Evolutionary conservation across 108 stramenopile genomes (phyloP), one percentile per base, ranked within the genome.

Genomic region (Nitzschia palea): DNA sequence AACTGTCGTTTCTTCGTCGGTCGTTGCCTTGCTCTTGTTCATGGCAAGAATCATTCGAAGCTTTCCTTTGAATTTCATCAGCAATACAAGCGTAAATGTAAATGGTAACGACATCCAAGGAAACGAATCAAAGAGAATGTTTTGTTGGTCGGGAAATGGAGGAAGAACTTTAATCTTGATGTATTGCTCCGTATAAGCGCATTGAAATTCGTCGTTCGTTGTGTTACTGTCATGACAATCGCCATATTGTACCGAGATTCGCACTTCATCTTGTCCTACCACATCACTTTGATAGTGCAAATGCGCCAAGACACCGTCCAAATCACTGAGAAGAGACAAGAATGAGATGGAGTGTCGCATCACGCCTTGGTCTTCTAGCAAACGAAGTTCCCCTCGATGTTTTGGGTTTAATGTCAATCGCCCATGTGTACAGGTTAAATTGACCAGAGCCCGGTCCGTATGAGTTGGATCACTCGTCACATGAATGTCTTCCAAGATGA

Each of bases 221-320:
- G 0, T 33, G 23, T 70, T 58, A 4, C 34, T 47, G 28, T 58
- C 65, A 53, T 37, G 25, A 45, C 66, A 62, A 37, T 66, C 30
- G 27, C 52, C 59, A 27, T 54, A 47, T 32, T 68, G 28, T 10
- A 76, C 47, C 23, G 34, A 29, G 23, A 76, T 42, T 40, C 34
- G 27, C 20, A 74, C 61, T 44, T 74, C 26, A 30, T 62, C 57
- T 3, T 4, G 18, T 6, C 73, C 73, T 1, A 48, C 15, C 15
- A 58, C 35, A 5, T 42, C 55, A 29, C 63, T 74, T 48, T 74
- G 73, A 33, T 57, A 74, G 59, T 74, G 73, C 23, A 74, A 42
- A 0, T 55, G 36, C 28, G 65, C 35, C 20, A 74, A 30, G 31
- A 67, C 31, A 0, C 67, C 42, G 5, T 30, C 45, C 1, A 74